Evolutionary conservation across 352 stramenopile species (phyloP).

Genomic region (Pythium guiyangense): DNA sequence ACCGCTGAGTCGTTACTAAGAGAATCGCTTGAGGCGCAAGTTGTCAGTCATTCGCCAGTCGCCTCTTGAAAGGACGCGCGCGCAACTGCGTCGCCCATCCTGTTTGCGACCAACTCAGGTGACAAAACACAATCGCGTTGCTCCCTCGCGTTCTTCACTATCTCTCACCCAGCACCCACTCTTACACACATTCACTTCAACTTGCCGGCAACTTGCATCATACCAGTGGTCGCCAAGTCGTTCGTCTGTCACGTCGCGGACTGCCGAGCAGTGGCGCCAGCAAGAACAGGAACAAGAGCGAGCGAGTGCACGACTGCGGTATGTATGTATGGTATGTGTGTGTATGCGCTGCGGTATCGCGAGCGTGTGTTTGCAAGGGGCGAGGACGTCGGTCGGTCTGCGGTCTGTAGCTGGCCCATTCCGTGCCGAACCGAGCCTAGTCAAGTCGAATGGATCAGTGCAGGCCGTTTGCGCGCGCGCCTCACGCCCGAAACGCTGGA

Average conservation of each 20-base stretch:
- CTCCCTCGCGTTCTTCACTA: not conserved
- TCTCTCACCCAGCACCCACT: not conserved
- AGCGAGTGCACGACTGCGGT: not conserved
- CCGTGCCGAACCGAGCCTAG: too few relatives aligned
- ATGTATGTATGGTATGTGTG: too few relatives aligned
- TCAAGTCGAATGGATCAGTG: too few relatives aligned
- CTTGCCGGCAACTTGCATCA: not conserved
- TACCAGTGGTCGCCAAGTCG: not conserved
- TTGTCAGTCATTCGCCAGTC: not conserved
- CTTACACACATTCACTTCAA: not conserved
- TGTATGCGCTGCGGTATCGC: too few relatives aligned
- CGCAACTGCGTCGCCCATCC: not conserved
- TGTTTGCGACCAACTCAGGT: slow-evolving; percentile 7
- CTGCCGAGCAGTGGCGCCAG: too few relatives aligned
- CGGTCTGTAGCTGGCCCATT: too few relatives aligned
- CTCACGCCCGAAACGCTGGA: too few relatives aligned
- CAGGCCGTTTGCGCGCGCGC: too few relatives aligned
- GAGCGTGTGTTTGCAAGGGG: too few relatives aligned
- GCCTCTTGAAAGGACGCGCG: not conserved
- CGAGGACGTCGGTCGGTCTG: too few relatives aligned
- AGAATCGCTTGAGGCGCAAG: too few relatives aligned
- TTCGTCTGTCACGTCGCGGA: too few relatives aligned
- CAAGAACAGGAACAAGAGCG: not conserved
- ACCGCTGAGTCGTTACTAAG: not conserved
- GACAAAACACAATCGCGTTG: not conserved